Base-by-base conservation (phyloP, 768 basidiomycete species). In the Agaricus bisporus region DNA sequence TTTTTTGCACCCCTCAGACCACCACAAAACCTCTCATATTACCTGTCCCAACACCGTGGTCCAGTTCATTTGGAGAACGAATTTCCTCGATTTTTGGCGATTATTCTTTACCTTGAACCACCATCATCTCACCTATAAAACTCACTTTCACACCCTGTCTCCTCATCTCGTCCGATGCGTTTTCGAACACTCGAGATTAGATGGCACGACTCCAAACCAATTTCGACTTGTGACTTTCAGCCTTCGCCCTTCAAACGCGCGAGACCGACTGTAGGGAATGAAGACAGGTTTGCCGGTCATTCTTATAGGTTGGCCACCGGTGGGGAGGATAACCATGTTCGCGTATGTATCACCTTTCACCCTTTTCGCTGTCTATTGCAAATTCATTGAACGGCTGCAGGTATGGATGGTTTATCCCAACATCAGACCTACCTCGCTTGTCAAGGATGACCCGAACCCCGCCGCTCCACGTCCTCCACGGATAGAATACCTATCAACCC, bases 151-250 rank as follows among this genome's bases (percentile, higher is more conserved):
- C 39, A 41, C 15, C 9, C 42, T n/a, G 6, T 18, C 51, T 29
- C 17, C 42, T 43, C 25, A 7, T 22, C 42, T 17, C 9, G 5
- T 7, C 22, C 42, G 64, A 94, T 94, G 91, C 85, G 90, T 56
- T 90, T 88, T 67, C 81, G 88, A 56, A 92, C 91, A 3, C 81
- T 95, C 42, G 93, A 95, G 73, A 97, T 97, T 64, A 81, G 94
- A 59, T 97, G 93, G 93, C 93, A 97, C 76, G 93, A 94, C 74
- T 84, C 80, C 68, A 91, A 91, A 64, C 93, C 93, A 42, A 95
- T 99, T 69, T 95, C 92, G 41, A 91, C 93, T 14, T 92, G 91
- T 68, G 97, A 99, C 75, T 97, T 97, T 65, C 97, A 98, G 65
- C 86, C 91, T 17, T 66, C 85, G 29, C 73, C 88, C 0, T 89